phyloP scores from a whole-genome alignment of 1,284 basidiomycete species.

The Rhizoctonia solani region DNA sequence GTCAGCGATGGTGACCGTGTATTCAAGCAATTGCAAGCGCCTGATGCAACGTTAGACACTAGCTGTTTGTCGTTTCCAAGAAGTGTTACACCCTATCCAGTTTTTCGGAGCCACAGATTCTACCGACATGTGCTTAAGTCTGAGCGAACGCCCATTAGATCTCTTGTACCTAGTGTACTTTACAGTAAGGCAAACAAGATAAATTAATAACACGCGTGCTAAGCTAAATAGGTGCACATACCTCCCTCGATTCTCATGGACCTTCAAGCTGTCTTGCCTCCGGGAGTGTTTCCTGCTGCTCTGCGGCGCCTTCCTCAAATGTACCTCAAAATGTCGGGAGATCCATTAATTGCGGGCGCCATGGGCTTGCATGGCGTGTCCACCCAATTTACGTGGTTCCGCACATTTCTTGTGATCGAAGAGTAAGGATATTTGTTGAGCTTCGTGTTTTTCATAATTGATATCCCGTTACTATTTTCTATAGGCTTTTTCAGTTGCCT shows the following conservation, averaged over 20 bases:
- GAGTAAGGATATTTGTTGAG: slow-evolving; percentile 38
- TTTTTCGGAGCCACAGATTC: too few species aligned
- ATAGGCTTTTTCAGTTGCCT: slow-evolving; percentile 74
- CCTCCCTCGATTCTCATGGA: slow-evolving; percentile 67
- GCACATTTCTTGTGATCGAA: slow-evolving; percentile 65
- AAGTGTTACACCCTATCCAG: too few species aligned
- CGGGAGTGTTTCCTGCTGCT: slow-evolving; percentile 52
- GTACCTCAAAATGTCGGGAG: slow-evolving; percentile 59
- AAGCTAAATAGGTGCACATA: slow-evolving; percentile 58
- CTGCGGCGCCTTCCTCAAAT: slow-evolving; percentile 45
- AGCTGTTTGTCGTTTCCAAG: too few species aligned
- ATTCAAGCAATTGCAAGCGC: too few species aligned
- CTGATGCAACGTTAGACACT: too few species aligned
- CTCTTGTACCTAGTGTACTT: slow-evolving; percentile 68
- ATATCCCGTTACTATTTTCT: neutral
- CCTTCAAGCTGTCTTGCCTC: slow-evolving; percentile 68
- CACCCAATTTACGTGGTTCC: slow-evolving; percentile 59
- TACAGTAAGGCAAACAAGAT: slow-evolving; percentile 49
- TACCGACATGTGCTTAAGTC: neutral
- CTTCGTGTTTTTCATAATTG: slow-evolving; percentile 18
- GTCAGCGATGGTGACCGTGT: too few species aligned
- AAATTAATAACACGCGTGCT: neutral
- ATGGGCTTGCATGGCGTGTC: slow-evolving; percentile 51
- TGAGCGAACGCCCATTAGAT: slow-evolving; percentile 57
- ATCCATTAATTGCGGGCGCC: slow-evolving; percentile 64